A percentile compares a stretch with the other conserved stretches of the same genome.
Conservation (phyloP, 192 early-diverging fungal genomes). For the Podila horticola region DNA sequence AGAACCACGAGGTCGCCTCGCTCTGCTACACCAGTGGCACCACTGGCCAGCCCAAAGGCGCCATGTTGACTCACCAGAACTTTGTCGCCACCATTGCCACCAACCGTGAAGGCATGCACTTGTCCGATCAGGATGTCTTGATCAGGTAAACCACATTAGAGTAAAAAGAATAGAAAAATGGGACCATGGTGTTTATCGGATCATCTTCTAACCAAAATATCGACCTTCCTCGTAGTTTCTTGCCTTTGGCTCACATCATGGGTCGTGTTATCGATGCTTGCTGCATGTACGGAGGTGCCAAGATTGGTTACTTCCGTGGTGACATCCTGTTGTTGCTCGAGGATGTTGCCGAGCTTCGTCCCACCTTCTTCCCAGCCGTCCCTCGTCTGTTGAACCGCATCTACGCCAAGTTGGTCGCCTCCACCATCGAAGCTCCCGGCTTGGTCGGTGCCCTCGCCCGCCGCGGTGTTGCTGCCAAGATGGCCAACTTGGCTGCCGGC, state of each 20-base stretch:
- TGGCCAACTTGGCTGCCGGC: constrained; percentile 65
- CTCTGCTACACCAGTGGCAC: constrained; percentile 90
- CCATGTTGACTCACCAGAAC: constrained; percentile 88
- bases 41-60: constrained; percentile 80
- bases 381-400: constrained; percentile 93
- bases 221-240: constrained; percentile 25
- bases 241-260: constrained; percentile 94
- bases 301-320: constrained; percentile 75
- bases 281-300: constrained; percentile 67
- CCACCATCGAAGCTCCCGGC: constrained; percentile 71
- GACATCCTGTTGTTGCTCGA: constrained; percentile 79
- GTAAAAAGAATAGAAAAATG: not conserved
- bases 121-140: constrained; percentile 25
- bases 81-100: constrained; percentile 65
- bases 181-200: too few species aligned
- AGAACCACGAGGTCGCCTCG: constrained; percentile 73
- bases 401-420: constrained; percentile 66
- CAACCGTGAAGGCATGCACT: constrained; percentile 39
- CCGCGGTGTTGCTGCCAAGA: constrained; percentile 70
- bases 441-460: constrained; percentile 62
- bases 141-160: constrained; percentile 22
- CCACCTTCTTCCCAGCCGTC: constrained; percentile 89
- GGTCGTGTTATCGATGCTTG: constrained; percentile 73
- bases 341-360: constrained; percentile 80
- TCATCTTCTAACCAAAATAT: not conserved